Conservation (phyloP, 192 early-diverging fungal genomes). For the Backusella liffmaniae region DNA sequence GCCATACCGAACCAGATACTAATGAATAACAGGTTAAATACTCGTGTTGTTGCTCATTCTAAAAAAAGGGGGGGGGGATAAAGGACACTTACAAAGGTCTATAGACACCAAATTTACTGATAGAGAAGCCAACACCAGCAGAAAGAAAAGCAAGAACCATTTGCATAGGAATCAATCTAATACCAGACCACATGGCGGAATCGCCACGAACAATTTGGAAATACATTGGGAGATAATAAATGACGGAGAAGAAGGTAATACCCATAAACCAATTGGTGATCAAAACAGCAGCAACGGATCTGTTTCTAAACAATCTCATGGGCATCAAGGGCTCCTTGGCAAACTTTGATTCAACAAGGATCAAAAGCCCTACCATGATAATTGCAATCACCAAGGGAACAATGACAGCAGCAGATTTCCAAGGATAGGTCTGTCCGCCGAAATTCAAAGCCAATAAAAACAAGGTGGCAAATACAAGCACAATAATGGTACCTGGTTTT, state of each 20-base stretch:
- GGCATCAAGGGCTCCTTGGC: constrained; percentile 79
- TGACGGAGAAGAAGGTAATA: constrained; percentile 57
- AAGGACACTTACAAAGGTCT: constrained; percentile 15
- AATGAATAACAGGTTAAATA: neutral
- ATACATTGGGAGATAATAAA: constrained; percentile 80
- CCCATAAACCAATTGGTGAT: constrained; percentile 62
- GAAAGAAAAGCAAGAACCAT: constrained; percentile 14
- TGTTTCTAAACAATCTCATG: constrained; percentile 59
- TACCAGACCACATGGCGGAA: constrained; percentile 35
- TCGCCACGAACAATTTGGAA: constrained; percentile 68
- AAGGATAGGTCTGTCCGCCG: constrained; percentile 72
- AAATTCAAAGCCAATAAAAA: constrained; percentile 71
- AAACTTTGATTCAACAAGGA: constrained; percentile 58
- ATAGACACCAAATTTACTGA: constrained; percentile 15
- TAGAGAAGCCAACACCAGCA: constrained; percentile 15
- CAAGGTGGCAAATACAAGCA: constrained; percentile 47
- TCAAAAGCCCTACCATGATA: constrained; percentile 49
- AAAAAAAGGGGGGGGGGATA: too few species aligned
- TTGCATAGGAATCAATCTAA: constrained; percentile 30
- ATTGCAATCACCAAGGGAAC: constrained; percentile 48
- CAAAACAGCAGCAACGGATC: constrained; percentile 60
- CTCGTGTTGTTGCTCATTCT: neutral
- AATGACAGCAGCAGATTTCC: constrained; percentile 63
- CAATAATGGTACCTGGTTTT: constrained; percentile 13
- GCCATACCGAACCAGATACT: constrained; percentile 50